phyloP scores from a whole-genome alignment of 2,329 filamentous ascomycete species.

The Allantophomopsis cytisporea region DNA sequence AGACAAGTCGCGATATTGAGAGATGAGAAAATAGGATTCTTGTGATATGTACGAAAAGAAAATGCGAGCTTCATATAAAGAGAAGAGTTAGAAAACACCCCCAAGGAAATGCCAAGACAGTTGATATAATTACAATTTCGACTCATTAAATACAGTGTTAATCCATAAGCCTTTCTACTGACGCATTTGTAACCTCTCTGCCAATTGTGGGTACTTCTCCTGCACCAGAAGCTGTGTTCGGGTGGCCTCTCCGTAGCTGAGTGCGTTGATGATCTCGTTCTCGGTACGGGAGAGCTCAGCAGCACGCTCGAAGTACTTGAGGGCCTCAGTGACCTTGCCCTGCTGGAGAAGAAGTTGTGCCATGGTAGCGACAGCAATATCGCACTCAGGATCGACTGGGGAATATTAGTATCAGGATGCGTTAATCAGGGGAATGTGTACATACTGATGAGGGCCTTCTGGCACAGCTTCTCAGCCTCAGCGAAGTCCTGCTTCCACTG shows the following conservation, averaged over 20 bases:
- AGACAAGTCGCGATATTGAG: no score
- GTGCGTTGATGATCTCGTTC: constrained; percentile 87
- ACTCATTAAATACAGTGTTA: no score
- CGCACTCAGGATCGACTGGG: constrained; percentile 90
- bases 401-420: constrained; percentile 3
- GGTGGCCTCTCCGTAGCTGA: constrained; percentile 94
- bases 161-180: no score
- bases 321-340: constrained; percentile 88
- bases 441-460: constrained; percentile 94
- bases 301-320: constrained; percentile 94
- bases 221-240: constrained; percentile 89
- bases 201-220: constrained; percentile 73
- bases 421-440: constrained; percentile 9
- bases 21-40: no score
- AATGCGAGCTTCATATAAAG: no score
- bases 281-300: constrained; percentile 91
- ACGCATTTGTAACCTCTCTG: constrained; percentile 45
- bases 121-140: no score
- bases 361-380: constrained; percentile 98
- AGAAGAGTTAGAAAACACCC: no score
- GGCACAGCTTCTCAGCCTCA: constrained; percentile 90
- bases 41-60: no score
- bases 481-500: constrained; percentile 96
- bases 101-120: no score
- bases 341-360: constrained; percentile 94